These are phyloP conservation scores for Thymus quinquecostatus DNA, from an alignment of 257 asterid genomes.

Conservation along the genomic window DNA sequence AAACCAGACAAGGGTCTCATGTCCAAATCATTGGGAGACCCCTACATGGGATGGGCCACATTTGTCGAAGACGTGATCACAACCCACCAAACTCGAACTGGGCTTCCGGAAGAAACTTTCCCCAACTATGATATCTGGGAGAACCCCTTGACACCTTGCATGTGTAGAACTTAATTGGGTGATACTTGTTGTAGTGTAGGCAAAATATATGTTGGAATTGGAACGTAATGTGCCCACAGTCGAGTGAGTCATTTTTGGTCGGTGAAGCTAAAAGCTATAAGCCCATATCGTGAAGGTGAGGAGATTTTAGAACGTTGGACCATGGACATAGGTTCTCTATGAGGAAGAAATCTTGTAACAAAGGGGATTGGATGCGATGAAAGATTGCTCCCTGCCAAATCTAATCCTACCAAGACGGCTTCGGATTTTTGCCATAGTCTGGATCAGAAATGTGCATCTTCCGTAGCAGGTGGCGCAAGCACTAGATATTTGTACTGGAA, in stretches of 20 bases:
- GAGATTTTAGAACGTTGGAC: slow-evolving; percentile 7
- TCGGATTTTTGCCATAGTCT: slow-evolving; percentile 13
- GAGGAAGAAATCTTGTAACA: no score
- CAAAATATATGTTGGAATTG: neutral
- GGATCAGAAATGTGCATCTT: slow-evolving; percentile 29
- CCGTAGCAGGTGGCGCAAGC: slow-evolving; percentile 5
- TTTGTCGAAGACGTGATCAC: slow-evolving; percentile 83
- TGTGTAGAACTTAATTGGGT: slow-evolving; percentile 77
- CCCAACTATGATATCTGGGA: slow-evolving; percentile 99
- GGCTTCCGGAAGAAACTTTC: slow-evolving; percentile 94
- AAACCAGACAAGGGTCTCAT: slow-evolving; percentile 97
- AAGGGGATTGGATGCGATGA: slow-evolving; percentile 1
- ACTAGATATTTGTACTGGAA: slow-evolving; percentile 23
- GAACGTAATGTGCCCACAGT: slow-evolving; percentile 21
- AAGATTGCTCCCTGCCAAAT: neutral
- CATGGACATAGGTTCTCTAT: neutral
- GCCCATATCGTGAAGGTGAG: slow-evolving; percentile 27
- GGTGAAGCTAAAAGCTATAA: slow-evolving; percentile 14
- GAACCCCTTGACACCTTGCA: slow-evolving; percentile 95
- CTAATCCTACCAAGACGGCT: slow-evolving; percentile 15
- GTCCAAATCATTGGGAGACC: slow-evolving; percentile 98
- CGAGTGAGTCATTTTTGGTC: slow-evolving; percentile 24
- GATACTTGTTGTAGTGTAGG: slow-evolving; percentile 32
- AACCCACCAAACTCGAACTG: slow-evolving; percentile 93
- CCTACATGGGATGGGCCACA: slow-evolving; percentile 99